These are phyloP conservation scores for Flaveria trinervia DNA, from an alignment of 129 eudicot species.

Conservation along the genomic window DNA sequence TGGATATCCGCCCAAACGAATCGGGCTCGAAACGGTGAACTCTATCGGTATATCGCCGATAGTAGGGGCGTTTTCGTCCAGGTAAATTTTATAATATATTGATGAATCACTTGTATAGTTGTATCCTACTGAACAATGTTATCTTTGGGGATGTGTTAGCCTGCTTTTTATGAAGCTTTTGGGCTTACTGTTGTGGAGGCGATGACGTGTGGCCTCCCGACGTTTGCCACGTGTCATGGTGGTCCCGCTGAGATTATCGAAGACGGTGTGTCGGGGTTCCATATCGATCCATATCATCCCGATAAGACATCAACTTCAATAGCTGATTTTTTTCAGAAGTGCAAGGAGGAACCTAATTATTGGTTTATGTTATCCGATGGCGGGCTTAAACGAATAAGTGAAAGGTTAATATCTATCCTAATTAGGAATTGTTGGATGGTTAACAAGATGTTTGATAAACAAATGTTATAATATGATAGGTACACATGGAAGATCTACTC, in stretches of 20 bases:
- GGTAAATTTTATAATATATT: conserved; percentile 42
- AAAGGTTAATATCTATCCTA: conserved; percentile 42
- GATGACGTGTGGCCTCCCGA: conserved; percentile 95
- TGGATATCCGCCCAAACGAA: conserved; percentile 93
- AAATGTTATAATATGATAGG: conserved; percentile 37
- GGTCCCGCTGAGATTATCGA: conserved; percentile 93
- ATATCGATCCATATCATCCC: conserved; percentile 93
- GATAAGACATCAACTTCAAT: conserved; percentile 59
- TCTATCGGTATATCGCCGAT: conserved; percentile 92
- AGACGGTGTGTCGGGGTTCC: conserved; percentile 85
- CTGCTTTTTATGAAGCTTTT: conserved; percentile 96
- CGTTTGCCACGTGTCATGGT: conserved; percentile 94
- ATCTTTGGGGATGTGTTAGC: conserved; percentile 43
- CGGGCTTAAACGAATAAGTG: conserved; percentile 65
- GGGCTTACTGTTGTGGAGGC: conserved; percentile 99
- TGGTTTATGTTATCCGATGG: conserved; percentile 73
- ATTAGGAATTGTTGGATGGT: too few species aligned
- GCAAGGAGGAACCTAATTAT: conserved; percentile 62
- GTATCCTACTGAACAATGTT: neutral
- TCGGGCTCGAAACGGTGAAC: conserved; percentile 84
- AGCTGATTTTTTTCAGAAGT: conserved; percentile 63
- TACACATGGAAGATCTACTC: conserved; percentile 97
- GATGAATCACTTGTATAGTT: neutral
- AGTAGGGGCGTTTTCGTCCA: conserved; percentile 85
- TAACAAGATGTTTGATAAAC: neutral